Percentiles rank a stretch among this genome's conserved stretches.
Conservation (phyloP, 331 rosid genomes). For the Phaseolus coccineus region DNA sequence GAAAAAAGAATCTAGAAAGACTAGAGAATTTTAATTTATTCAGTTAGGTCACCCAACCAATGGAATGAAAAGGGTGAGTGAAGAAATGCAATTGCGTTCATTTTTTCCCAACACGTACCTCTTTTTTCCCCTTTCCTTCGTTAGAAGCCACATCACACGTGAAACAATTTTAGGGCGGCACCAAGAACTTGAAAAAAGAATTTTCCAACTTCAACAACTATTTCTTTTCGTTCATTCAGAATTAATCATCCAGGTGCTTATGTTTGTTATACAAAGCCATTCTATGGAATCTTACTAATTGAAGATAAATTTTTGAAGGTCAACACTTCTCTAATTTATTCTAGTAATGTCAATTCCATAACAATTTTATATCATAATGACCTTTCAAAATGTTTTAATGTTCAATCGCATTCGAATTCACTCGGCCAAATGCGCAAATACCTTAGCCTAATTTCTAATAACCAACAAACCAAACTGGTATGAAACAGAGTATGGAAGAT, state of each 20-base stretch:
- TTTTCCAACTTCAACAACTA: not conserved
- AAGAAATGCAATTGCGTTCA: not conserved
- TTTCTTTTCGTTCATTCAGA: not conserved
- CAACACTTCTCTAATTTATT: too few relatives aligned
- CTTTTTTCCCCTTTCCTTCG: not conserved
- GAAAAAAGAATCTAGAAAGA: not conserved
- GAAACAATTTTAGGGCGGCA: constrained; percentile 27
- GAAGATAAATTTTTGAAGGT: too few relatives aligned
- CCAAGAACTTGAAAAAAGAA: not conserved
- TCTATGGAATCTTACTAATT: not conserved
- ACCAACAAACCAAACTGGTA: not conserved
- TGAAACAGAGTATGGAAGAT: not conserved
- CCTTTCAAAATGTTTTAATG: not conserved
- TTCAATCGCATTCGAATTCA: not conserved
- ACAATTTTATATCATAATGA: not conserved
- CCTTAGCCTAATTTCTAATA: not conserved
- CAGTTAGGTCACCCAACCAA: not conserved
- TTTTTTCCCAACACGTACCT: not conserved
- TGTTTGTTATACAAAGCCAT: not conserved
- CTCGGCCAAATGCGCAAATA: not conserved
- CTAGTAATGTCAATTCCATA: not conserved
- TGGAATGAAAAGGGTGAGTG: not conserved
- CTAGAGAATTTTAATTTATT: not conserved
- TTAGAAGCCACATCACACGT: not conserved
- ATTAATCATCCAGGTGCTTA: too few relatives aligned